Evolutionary conservation across 345 rosid species (phyloP).

Genomic region (Eutrema yunnanense): DNA sequence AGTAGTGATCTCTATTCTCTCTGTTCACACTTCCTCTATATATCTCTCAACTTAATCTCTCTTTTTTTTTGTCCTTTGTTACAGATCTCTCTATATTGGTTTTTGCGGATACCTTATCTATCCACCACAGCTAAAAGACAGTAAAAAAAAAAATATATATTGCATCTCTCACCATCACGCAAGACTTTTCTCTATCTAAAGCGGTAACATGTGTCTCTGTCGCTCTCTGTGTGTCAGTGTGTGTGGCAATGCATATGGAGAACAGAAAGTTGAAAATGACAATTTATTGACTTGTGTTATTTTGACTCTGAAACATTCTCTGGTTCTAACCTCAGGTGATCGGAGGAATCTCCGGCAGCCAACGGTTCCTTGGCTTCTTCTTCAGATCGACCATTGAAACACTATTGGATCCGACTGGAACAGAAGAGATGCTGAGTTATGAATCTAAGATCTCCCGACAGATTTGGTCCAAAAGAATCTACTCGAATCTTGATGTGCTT

Average conservation of each 20-base stretch:
- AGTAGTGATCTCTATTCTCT: background rate
- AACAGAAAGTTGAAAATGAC: background rate
- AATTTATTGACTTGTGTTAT: background rate
- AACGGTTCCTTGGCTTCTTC: background rate
- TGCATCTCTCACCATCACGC: background rate
- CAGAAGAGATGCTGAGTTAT: constrained; percentile 6
- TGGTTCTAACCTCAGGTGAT: background rate
- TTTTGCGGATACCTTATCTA: constrained; percentile 7
- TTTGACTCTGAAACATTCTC: background rate
- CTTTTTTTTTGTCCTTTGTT: background rate
- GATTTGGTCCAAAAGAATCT: constrained; percentile 8
- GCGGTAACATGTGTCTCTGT: background rate
- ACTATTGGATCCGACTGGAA: background rate
- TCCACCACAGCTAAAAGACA: background rate
- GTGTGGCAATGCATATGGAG: background rate
- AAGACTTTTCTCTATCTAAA: background rate
- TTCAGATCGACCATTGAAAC: background rate
- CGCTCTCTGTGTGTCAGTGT: background rate
- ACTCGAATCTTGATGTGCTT: constrained; percentile 10
- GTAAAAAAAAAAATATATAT: too few relatives aligned
- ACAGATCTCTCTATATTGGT: too few relatives aligned
- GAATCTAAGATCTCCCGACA: background rate
- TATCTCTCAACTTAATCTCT: background rate
- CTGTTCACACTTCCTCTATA: background rate
- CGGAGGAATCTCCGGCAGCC: background rate